phyloP scores from a whole-genome alignment of 108 stramenopile species.

The Aurantiochytrium sp. region DNA sequence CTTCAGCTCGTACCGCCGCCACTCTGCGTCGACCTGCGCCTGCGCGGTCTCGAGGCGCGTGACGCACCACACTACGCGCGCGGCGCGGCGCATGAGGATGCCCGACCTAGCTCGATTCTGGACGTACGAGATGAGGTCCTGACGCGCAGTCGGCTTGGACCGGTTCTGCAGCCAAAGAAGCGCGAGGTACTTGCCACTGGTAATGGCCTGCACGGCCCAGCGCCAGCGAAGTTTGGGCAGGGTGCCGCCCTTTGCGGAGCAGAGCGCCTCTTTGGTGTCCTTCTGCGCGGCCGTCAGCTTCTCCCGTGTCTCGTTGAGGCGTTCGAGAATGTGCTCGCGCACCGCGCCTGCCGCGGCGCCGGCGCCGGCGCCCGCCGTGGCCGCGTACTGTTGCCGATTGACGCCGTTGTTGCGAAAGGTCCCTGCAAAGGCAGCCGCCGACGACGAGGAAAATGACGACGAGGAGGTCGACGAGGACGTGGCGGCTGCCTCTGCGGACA shows the following conservation, averaged over 20 bases:
- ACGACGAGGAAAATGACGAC: no score
- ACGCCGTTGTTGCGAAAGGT: no score
- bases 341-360: background rate
- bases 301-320: background rate
- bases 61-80: background rate
- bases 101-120: background rate
- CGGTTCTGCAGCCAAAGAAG: background rate
- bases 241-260: background rate
- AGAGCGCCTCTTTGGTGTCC: background rate
- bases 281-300: background rate
- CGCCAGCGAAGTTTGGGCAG: background rate
- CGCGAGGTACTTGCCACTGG: conserved; percentile 8
- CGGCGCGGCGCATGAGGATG: background rate
- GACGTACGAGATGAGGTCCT: background rate
- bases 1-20: background rate
- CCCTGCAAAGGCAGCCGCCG: no score
- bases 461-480: no score
- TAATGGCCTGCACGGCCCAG: background rate
- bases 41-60: background rate
- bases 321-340: background rate
- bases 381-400: background rate
- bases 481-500: background rate
- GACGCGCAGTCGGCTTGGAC: background rate
- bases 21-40: background rate
- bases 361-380: background rate